Base-by-base conservation (phyloP, 2,329 filamentous ascomycete genomes). In the Talaromyces atroroseus region DNA sequence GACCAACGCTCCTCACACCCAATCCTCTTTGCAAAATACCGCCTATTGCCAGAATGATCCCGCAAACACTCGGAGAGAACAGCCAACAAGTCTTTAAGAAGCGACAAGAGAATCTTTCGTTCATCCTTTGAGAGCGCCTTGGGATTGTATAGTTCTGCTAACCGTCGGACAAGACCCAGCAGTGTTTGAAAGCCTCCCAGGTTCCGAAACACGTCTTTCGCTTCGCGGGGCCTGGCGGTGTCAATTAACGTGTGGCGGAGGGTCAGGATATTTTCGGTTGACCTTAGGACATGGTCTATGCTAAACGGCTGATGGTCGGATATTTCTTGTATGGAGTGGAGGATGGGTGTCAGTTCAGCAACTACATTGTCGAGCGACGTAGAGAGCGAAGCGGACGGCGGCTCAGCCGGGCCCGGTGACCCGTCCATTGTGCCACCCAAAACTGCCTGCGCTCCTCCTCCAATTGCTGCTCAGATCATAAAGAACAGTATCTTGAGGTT, bases 181-280 rank as follows among this genome's bases (percentile, higher is more conserved):
- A 95, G 74, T 45, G 81, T 80, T 64, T 90, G 83, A 71, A 95
- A 96, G 65, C 92, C 92, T 56, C 82, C 79, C 24, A 91, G 80
- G 66, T 89, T 84, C 62, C 92, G 84, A 69, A 96, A 96, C 63
- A 89, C 86, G 74, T 95, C 89, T 74, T 91, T 90, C 46, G 78
- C 76, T 58, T 78, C 76, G 50, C 73, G 73, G 26, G 76, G 73
- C 57, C 75, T 71, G 61, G 72, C 71, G 59, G 74, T 74, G 57
- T 83, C 80, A 60, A 83, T 80, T 48, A 84, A 75, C 56, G 80
- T 75, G 71, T 90, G 87, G 65, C 85, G 83, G 58, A 92, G 81
- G 52, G 83, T 80, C 62, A 84, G 82, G 56, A 89, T 77, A 53
- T 78, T 76, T 62, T 83, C 80, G 60, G 80, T 70, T 36, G 87